Conservation (phyloP, 2,329 filamentous ascomycete genomes). For the Hypoxylon sp. region DNA sequence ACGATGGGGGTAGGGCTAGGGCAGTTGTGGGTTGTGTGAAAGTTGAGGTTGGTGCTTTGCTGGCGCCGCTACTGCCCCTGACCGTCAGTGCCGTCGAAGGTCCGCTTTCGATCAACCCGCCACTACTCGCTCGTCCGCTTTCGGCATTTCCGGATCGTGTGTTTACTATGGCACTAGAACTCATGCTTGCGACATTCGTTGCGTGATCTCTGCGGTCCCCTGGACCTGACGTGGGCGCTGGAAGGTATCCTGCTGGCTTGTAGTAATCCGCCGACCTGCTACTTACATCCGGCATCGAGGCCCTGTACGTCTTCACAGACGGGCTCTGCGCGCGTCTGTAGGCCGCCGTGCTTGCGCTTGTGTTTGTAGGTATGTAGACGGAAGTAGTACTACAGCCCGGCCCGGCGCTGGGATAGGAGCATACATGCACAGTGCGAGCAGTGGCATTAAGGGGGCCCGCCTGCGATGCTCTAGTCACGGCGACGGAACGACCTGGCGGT, state of each 20-base stretch:
- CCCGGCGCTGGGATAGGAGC: not conserved
- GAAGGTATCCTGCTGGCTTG: conserved; percentile 19
- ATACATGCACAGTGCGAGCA: not conserved
- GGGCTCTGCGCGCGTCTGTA: conserved; percentile 32
- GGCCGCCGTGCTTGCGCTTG: not conserved
- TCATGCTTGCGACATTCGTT: not conserved
- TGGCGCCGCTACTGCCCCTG: not conserved
- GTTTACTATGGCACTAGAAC: not conserved
- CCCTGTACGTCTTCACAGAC: conserved; percentile 16
- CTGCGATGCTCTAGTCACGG: conserved; percentile 3
- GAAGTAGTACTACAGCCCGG: conserved; percentile 11
- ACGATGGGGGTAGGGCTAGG: not conserved
- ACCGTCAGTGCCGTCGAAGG: not conserved
- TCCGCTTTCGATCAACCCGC: not conserved
- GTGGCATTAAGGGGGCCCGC: not conserved
- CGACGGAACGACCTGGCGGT: not conserved
- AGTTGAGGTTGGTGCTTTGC: not conserved
- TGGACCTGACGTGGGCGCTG: not conserved
- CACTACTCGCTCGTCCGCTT: not conserved
- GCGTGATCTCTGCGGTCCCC: conserved; percentile 1
- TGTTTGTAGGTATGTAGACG: conserved; percentile 11
- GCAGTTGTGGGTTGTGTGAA: not conserved
- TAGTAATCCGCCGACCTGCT: not conserved
- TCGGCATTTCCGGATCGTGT: not conserved
- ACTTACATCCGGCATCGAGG: conserved; percentile 39